phyloP scores from a whole-genome alignment of 768 basidiomycete genomes.

The Fistulinella prunicolor region DNA sequence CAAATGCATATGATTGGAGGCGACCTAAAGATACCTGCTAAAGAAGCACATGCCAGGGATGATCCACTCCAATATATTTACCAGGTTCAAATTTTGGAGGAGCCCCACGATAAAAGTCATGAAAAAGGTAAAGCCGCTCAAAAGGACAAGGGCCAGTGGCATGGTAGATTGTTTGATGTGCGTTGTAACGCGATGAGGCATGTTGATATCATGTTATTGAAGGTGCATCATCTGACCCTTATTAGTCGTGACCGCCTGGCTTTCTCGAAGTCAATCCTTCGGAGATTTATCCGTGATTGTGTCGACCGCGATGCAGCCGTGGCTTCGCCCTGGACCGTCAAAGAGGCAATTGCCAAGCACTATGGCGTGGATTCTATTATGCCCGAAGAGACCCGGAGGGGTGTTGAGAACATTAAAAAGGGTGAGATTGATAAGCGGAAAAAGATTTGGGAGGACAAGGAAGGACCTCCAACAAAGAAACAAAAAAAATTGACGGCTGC shows the following conservation, averaged over 20 bases:
- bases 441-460: conserved; percentile 87
- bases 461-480: conserved; percentile 76
- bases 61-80: conserved; percentile 84
- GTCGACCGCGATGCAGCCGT: conserved; percentile 90
- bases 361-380: conserved; percentile 85
- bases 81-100: conserved; percentile 81
- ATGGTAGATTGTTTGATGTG: conserved; percentile 81
- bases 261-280: conserved; percentile 96
- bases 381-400: conserved; percentile 79
- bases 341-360: conserved; percentile 74
- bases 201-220: conserved; percentile 20
- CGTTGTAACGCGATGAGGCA: conserved; percentile 79
- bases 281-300: conserved; percentile 94
- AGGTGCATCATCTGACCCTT: conserved; percentile 2
- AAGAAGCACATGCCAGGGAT: conserved; percentile 69
- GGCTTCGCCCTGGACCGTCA: conserved; percentile 95
- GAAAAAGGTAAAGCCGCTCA: conserved; percentile 54
- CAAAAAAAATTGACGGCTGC: conserved; percentile 74
- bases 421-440: conserved; percentile 92
- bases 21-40: conserved; percentile 71
- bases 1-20: conserved; percentile 69
- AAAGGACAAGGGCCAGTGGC: conserved; percentile 63
- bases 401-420: conserved; percentile 77
- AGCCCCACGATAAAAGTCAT: conserved; percentile 65
- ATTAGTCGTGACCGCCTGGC: conserved; percentile 88